phyloP scores from a whole-genome alignment of 2,329 filamentous ascomycete genomes.

The Penicillium sp. region DNA sequence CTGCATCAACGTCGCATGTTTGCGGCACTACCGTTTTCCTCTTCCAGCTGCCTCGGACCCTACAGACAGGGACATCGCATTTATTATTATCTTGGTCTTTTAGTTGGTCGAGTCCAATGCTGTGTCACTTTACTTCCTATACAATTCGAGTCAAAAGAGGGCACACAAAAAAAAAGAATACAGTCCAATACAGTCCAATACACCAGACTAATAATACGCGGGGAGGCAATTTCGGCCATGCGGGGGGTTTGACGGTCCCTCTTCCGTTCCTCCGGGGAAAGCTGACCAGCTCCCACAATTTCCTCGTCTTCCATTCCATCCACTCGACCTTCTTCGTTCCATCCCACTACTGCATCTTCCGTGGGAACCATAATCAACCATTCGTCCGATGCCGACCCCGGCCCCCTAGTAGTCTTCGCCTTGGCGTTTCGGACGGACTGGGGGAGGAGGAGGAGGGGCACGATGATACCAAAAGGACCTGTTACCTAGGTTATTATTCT shows the following conservation, averaged over 20 bases:
- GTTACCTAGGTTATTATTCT: not conserved
- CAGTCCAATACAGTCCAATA: not conserved
- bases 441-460: not conserved
- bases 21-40: not conserved
- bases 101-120: not conserved
- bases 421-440: conserved; percentile 15
- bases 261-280: conserved; percentile 47
- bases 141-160: not conserved
- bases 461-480: not conserved
- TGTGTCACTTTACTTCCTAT: not conserved
- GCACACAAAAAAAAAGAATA: not conserved
- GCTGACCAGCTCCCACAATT: conserved; percentile 11
- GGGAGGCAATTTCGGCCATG: conserved; percentile 36
- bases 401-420: conserved; percentile 7
- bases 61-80: not conserved
- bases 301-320: conserved; percentile 1
- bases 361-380: conserved; percentile 19
- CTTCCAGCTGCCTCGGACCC: not conserved
- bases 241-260: conserved; percentile 33
- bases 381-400: conserved; percentile 22
- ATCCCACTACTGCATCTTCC: conserved; percentile 5
- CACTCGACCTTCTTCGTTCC: not conserved
- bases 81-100: not conserved
- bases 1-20: not conserved
- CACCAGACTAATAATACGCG: not conserved